Evolutionary conservation across 345 rosid genomes (phyloP).

Genomic region (Gossypium longicalyx): DNA sequence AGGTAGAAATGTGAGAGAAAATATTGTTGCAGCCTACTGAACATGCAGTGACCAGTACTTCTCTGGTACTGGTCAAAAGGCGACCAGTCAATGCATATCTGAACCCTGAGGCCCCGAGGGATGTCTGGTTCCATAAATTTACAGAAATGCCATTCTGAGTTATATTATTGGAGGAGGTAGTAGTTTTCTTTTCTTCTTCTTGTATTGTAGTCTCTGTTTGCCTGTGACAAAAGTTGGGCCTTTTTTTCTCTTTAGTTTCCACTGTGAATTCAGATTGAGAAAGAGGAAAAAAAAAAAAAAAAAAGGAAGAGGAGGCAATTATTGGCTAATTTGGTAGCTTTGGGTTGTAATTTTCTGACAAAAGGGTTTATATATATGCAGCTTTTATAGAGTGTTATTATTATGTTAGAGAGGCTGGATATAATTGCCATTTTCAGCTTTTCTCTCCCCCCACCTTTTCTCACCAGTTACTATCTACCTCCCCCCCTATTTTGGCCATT

Average conservation of each 20-base stretch:
- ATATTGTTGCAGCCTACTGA: neutral
- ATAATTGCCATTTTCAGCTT: constrained; percentile 14
- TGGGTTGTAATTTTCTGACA: constrained; percentile 37
- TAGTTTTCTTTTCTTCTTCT: neutral
- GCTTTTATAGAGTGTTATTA: constrained; percentile 12
- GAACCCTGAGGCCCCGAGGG: constrained; percentile 18
- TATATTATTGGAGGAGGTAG: constrained; percentile 17
- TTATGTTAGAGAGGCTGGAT: constrained; percentile 14
- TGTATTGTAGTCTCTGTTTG: constrained; percentile 16
- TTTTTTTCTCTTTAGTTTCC: constrained; percentile 15
- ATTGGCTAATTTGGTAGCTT: constrained; percentile 37
- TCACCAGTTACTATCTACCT: neutral
- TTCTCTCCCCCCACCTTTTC: neutral
- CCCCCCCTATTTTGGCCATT: neutral
- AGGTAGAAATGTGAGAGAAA: constrained; percentile 22
- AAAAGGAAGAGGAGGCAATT: constrained; percentile 10
- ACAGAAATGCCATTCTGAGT: constrained; percentile 30
- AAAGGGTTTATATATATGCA: constrained; percentile 22
- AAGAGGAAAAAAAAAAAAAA: neutral
- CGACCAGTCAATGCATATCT: constrained; percentile 47
- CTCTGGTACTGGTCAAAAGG: constrained; percentile 46
- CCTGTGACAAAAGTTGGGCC: constrained; percentile 19
- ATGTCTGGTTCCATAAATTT: constrained; percentile 1
- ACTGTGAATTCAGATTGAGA: constrained; percentile 10
- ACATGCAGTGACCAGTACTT: constrained; percentile 19